These are phyloP conservation scores for Sherardia arvensis DNA, from an alignment of 257 asterid genomes.

Conservation along the genomic window DNA sequence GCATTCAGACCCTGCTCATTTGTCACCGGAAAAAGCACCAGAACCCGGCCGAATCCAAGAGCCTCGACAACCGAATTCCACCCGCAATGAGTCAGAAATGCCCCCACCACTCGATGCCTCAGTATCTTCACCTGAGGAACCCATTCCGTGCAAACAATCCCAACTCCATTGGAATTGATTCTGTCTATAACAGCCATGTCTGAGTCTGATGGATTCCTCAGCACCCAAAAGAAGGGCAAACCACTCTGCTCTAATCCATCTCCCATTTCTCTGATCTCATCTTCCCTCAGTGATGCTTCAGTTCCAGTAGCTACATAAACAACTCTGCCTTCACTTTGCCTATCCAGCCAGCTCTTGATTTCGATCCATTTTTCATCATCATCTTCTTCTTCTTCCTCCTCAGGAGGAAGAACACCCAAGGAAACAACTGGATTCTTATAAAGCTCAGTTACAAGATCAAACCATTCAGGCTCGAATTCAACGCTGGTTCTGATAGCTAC, in stretches of 20 bases:
- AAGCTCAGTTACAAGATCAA: conserved; percentile 32
- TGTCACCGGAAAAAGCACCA: conserved; percentile 68
- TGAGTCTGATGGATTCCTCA: conserved; percentile 32
- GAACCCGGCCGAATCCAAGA: conserved; percentile 46
- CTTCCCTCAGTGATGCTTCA: conserved; percentile 42
- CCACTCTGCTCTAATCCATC: conserved; percentile 54
- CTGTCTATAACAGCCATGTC: conserved; percentile 24
- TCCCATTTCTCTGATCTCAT: conserved; percentile 51
- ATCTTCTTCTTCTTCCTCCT: conserved; percentile 24
- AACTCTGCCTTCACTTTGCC: conserved; percentile 26
- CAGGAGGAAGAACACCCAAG: conserved; percentile 47
- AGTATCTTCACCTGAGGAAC: conserved; percentile 70
- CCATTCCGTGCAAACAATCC: conserved; percentile 42
- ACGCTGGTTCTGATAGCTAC: conserved; percentile 50
- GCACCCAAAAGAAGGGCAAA: conserved; percentile 72
- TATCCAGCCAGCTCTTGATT: conserved; percentile 49
- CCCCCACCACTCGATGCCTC: conserved; percentile 47
- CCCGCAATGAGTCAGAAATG: conserved; percentile 77
- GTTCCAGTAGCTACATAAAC: conserved; percentile 84
- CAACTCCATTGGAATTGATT: conserved; percentile 21
- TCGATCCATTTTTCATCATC: conserved; percentile 32
- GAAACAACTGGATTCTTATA: conserved; percentile 58
- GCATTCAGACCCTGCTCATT: conserved; percentile 85
- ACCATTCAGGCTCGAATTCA: conserved; percentile 79
- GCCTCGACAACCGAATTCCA: conserved; percentile 86